A percentile compares a stretch with the other conserved stretches of the same genome.
These are phyloP conservation scores for Trichoderma simmonsii DNA, from an alignment of 2,329 filamentous ascomycete genomes.

Conservation along the genomic window DNA sequence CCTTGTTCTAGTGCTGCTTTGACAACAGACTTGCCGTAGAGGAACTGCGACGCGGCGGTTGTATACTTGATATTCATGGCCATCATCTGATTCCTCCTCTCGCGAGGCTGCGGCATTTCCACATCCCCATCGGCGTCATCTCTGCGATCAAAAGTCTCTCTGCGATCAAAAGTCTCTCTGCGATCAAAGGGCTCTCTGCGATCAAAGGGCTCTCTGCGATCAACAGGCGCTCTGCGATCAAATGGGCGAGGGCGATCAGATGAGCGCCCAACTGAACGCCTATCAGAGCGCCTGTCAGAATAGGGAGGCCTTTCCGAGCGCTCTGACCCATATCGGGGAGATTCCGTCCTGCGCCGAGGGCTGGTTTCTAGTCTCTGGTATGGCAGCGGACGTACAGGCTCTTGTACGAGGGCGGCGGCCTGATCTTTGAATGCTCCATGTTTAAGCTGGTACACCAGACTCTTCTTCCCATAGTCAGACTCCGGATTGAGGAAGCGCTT, in stretches of 20 bases:
- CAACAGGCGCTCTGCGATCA: not conserved
- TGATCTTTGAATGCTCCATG: slow-evolving; percentile 38
- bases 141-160: not conserved
- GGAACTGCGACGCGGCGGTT: slow-evolving; percentile 84
- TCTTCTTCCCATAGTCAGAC: slow-evolving; percentile 51
- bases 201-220: not conserved
- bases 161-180: not conserved
- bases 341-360: not conserved
- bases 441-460: slow-evolving; percentile 54
- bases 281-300: not conserved
- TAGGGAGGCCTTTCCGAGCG: not conserved
- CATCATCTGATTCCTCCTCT: slow-evolving; percentile 34
- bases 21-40: slow-evolving; percentile 82
- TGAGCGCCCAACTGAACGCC: not conserved
- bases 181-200: not conserved
- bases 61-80: slow-evolving; percentile 54
- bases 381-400: slow-evolving; percentile 25
- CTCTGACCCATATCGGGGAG: not conserved
- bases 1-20: slow-evolving; percentile 67
- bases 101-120: slow-evolving; percentile 15
- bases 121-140: slow-evolving; percentile 5
- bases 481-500: slow-evolving; percentile 52
- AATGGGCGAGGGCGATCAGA: not conserved
- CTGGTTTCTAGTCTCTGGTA: slow-evolving; percentile 6
- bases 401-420: slow-evolving; percentile 26